These are phyloP conservation scores for Lotmaria passim DNA, from an alignment of 208 protist species.

Conservation along the genomic window DNA sequence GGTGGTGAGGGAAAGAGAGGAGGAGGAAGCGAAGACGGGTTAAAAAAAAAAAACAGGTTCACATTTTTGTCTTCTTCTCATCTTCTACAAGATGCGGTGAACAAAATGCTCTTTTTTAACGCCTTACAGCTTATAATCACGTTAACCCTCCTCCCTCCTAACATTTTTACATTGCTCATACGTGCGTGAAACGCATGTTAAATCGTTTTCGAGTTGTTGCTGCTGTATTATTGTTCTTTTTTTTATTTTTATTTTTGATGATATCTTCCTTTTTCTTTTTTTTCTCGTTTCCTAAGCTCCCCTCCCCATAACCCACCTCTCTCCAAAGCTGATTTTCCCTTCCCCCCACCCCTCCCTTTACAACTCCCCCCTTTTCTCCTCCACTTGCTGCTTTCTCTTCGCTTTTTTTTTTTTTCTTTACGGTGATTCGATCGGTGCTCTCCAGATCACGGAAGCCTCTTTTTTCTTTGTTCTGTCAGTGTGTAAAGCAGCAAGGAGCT, in stretches of 20 bases:
- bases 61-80: slow-evolving; percentile 32
- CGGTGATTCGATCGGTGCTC: neutral
- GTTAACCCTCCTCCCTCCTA: neutral
- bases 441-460: neutral
- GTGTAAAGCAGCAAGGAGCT: neutral
- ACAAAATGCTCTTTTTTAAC: slow-evolving; percentile 24
- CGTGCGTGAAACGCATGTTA: too few species aligned
- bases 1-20: neutral
- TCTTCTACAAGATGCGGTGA: slow-evolving; percentile 23
- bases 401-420: slow-evolving; percentile 2
- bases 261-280: slow-evolving; percentile 18
- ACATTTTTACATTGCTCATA: neutral
- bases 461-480: neutral
- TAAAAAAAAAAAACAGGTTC: slow-evolving; percentile 6
- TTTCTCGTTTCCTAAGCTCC: neutral
- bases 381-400: slow-evolving; percentile 1
- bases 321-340: neutral
- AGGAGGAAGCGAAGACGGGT: neutral
- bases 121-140: slow-evolving; percentile 16
- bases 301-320: slow-evolving; percentile 14
- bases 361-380: neutral
- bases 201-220: slow-evolving; percentile 4
- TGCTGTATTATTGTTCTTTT: slow-evolving; percentile 11
- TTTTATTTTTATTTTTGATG: slow-evolving; percentile 5
- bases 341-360: neutral